A percentile compares a stretch with the other conserved stretches of the same genome.
Evolutionary conservation across 1,284 basidiomycete genomes (phyloP).

Genomic region (Boletus mariae): DNA sequence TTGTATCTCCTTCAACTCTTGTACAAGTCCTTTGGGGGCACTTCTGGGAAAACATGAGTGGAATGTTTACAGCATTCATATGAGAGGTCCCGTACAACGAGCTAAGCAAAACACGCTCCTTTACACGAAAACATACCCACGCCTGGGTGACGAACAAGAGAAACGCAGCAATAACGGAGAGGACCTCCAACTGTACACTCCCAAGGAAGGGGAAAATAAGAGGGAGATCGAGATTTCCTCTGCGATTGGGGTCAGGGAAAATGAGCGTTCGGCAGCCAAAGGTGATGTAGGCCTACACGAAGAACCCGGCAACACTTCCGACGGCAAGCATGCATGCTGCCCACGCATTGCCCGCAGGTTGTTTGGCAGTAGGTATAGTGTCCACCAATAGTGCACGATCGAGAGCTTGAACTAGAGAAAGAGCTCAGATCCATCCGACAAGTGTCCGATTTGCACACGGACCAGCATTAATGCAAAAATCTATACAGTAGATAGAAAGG

Average conservation of each 20-base stretch:
- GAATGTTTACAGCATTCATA: not conserved
- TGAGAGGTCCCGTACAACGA: constrained; percentile 34
- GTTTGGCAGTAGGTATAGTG: constrained; percentile 62
- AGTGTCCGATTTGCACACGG: constrained; percentile 14
- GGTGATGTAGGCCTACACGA: constrained; percentile 58
- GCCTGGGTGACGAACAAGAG: constrained; percentile 52
- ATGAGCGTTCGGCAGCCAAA: not conserved
- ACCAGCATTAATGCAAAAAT: constrained; percentile 92
- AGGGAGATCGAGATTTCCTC: constrained; percentile 74
- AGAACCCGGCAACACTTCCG: constrained; percentile 83
- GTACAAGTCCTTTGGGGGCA: constrained; percentile 40
- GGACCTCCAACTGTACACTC: constrained; percentile 75
- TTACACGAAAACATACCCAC: constrained; percentile 63
- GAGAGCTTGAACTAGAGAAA: constrained; percentile 65
- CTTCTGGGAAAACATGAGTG: constrained; percentile 16
- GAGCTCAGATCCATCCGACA: constrained; percentile 1
- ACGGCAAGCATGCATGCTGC: constrained; percentile 85
- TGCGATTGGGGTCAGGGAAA: constrained; percentile 22
- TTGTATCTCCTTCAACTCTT: constrained; percentile 65
- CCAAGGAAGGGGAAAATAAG: constrained; percentile 68
- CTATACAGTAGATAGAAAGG: constrained; percentile 83
- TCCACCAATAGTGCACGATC: constrained; percentile 82
- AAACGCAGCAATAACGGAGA: constrained; percentile 54
- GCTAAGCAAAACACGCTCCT: constrained; percentile 72
- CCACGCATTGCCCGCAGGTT: constrained; percentile 92